phyloP scores from a whole-genome alignment of 2,329 filamentous ascomycete species.

The Pseudogymnoascus sp. region DNA sequence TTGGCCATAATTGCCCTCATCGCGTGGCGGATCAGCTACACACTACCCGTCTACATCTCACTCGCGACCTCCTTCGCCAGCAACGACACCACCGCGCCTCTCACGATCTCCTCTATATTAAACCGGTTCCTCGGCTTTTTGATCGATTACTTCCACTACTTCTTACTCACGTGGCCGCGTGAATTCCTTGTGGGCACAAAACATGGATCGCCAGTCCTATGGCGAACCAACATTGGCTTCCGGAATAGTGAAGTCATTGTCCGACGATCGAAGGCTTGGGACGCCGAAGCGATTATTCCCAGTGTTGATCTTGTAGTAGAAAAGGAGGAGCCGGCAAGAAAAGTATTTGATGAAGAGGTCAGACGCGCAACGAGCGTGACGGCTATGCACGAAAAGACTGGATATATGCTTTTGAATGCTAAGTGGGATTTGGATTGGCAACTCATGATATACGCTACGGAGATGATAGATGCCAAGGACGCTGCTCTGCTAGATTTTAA shows the following conservation, averaged over 20 bases:
- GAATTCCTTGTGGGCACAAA: constrained; percentile 57
- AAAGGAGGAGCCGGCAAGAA: constrained; percentile 42
- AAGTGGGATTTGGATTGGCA: constrained; percentile 85
- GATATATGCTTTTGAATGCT: constrained; percentile 74
- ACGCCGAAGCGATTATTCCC: constrained; percentile 38
- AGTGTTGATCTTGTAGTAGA: constrained; percentile 40
- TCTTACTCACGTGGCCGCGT: constrained; percentile 65
- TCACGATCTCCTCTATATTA: constrained; percentile 15
- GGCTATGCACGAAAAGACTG: constrained; percentile 67
- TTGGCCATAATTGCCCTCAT: constrained; percentile 55
- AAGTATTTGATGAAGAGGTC: constrained; percentile 53
- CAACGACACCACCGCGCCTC: not conserved
- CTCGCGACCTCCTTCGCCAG: constrained; percentile 26
- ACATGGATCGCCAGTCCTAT: constrained; percentile 55
- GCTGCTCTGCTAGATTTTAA: constrained; percentile 54
- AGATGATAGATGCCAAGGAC: constrained; percentile 27
- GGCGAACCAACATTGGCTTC: constrained; percentile 71
- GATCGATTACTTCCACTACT: constrained; percentile 62
- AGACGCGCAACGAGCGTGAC: constrained; percentile 59
- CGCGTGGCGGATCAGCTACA: constrained; percentile 56
- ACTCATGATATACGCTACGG: constrained; percentile 64
- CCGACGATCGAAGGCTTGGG: constrained; percentile 67
- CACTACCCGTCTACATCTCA: constrained; percentile 63
- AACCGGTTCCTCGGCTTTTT: constrained; percentile 55
- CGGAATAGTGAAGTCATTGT: constrained; percentile 73